These are phyloP conservation scores for Croton laevigatus DNA, from an alignment of 441 rosid species.

Conservation along the genomic window DNA sequence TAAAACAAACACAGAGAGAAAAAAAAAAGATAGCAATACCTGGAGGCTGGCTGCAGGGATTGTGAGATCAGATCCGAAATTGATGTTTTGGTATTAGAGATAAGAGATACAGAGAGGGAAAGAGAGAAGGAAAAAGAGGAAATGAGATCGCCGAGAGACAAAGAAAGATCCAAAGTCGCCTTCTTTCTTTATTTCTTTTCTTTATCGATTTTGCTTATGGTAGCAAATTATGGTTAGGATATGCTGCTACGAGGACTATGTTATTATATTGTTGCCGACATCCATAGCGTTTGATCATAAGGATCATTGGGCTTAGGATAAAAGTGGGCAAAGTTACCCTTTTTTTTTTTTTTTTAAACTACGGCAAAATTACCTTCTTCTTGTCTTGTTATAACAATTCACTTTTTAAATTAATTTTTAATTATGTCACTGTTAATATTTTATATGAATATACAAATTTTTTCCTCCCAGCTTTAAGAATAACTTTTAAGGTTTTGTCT, in stretches of 20 bases:
- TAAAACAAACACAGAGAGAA: not conserved
- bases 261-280: not conserved
- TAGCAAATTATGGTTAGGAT: not conserved
- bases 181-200: conserved; percentile 4
- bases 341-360: too few relatives aligned
- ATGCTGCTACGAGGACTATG: not conserved
- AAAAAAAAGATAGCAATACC: conserved; percentile 1
- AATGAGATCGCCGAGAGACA: conserved; percentile 18
- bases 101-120: not conserved
- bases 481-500: too few relatives aligned
- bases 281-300: not conserved
- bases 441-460: too few relatives aligned
- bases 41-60: not conserved
- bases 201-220: not conserved
- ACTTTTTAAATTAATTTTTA: too few relatives aligned
- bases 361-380: too few relatives aligned
- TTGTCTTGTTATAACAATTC: too few relatives aligned
- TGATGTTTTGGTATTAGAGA: not conserved
- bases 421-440: too few relatives aligned
- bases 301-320: too few relatives aligned
- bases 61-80: conserved; percentile 15
- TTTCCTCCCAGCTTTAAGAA: too few relatives aligned
- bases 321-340: too few relatives aligned
- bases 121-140: not conserved
- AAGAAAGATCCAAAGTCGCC: conserved; percentile 24